These are phyloP conservation scores for Willaertia magna DNA, from an alignment of 208 protist genomes.

Conservation along the genomic window DNA sequence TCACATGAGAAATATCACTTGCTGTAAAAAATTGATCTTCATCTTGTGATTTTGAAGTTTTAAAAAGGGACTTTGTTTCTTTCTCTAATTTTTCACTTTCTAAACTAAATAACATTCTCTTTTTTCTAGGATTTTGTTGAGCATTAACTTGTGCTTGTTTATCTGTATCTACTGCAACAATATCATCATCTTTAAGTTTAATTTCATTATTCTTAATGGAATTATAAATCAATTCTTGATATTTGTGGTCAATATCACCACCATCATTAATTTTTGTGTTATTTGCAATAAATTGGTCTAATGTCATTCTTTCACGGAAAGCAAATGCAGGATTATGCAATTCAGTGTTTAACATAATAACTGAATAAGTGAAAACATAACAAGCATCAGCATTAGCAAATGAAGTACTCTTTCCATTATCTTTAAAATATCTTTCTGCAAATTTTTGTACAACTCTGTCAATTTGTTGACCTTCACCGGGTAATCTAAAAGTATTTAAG, in stretches of 20 bases:
- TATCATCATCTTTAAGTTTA: conserved; percentile 50
- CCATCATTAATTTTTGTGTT: conserved; percentile 88
- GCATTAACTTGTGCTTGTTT: not conserved
- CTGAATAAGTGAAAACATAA: conserved; percentile 68
- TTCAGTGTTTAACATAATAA: conserved; percentile 81
- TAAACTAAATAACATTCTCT: not conserved
- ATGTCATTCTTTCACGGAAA: conserved; percentile 71
- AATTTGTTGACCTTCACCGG: conserved; percentile 76
- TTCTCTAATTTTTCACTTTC: not conserved
- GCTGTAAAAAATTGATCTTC: conserved; percentile 28
- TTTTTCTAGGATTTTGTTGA: not conserved
- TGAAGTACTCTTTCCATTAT: not conserved
- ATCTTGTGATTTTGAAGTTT: not conserved
- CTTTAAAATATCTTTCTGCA: conserved; percentile 48
- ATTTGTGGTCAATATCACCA: conserved; percentile 38
- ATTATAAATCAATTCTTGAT: conserved; percentile 72
- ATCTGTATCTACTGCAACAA: not conserved
- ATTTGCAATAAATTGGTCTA: conserved; percentile 76
- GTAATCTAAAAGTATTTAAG: conserved; percentile 58
- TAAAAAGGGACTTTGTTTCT: not conserved
- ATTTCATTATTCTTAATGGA: conserved; percentile 73
- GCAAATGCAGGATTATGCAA: conserved; percentile 41
- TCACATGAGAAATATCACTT: conserved; percentile 39
- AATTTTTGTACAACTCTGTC: conserved; percentile 78
- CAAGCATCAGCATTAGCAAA: conserved; percentile 54